Evolutionary conservation across 441 rosid species (phyloP).

Genomic region (Gossypium schwendimanii): DNA sequence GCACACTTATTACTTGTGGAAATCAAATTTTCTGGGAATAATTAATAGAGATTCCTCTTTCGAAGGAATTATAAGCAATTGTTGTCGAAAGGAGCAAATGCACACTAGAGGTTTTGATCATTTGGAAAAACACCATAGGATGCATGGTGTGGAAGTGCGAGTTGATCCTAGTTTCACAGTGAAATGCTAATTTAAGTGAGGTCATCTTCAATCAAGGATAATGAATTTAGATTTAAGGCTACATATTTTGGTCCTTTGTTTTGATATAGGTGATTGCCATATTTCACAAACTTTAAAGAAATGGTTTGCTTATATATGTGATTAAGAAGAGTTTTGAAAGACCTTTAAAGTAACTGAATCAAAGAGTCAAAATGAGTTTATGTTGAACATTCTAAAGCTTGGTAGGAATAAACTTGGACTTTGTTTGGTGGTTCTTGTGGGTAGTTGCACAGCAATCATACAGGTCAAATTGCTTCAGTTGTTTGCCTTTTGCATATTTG

Average conservation of each 20-base stretch:
- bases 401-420: neutral
- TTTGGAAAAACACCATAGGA: neutral
- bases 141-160: neutral
- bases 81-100: neutral
- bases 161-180: neutral
- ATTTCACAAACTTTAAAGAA: neutral
- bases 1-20: neutral
- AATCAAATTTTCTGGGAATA: neutral
- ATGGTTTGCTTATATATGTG: neutral
- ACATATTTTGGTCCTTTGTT: neutral
- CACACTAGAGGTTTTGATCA: neutral
- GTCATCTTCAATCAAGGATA: conserved; percentile 1
- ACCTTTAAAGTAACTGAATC: neutral
- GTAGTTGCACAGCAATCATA: neutral
- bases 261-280: neutral
- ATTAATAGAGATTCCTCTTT: neutral
- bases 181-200: neutral
- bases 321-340: neutral
- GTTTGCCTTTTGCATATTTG: neutral
- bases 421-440: neutral
- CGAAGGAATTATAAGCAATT: neutral
- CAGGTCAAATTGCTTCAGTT: neutral
- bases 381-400: neutral
- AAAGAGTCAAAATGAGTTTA: neutral
- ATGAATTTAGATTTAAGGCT: neutral